Conservation (phyloP, 805 yeast genomes). For the Brettanomyces nanus region DNA sequence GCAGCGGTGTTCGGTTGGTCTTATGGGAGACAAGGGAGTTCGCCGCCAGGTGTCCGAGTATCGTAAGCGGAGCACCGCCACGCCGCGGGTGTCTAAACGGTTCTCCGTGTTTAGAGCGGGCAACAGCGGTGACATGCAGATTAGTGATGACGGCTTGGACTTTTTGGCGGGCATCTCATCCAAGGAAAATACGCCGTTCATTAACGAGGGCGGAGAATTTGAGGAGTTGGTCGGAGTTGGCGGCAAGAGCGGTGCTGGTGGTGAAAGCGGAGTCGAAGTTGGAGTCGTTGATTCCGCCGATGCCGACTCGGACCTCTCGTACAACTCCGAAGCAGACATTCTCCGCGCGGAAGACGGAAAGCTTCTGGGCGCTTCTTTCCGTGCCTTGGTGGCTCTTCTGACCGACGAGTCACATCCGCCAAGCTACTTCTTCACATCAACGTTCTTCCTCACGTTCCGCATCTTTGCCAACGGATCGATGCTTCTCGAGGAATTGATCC, state of each 20-base stretch:
- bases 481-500: slow-evolving; percentile 57
- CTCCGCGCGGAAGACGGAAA: slow-evolving; percentile 42
- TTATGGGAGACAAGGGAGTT: slow-evolving; percentile 35
- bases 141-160: slow-evolving; percentile 41
- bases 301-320: too few species aligned
- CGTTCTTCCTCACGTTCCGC: slow-evolving; percentile 72
- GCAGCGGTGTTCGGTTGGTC: slow-evolving; percentile 50
- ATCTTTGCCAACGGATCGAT: slow-evolving; percentile 61
- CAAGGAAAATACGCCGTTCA: slow-evolving; percentile 19
- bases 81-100: slow-evolving; percentile 24
- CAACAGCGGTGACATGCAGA: slow-evolving; percentile 37
- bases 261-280: not conserved
- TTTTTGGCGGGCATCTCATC: slow-evolving; percentile 26
- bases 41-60: slow-evolving; percentile 18
- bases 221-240: slow-evolving; percentile 11
- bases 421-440: slow-evolving; percentile 58
- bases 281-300: not conserved
- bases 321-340: slow-evolving; percentile 34
- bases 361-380: slow-evolving; percentile 62
- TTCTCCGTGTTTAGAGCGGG: slow-evolving; percentile 46
- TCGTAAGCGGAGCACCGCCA: not conserved
- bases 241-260: slow-evolving; percentile 3
- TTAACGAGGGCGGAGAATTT: slow-evolving; percentile 18
- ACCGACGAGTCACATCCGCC: slow-evolving; percentile 62
- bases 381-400: slow-evolving; percentile 54